Evolutionary conservation across 148 eudicot genomes (phyloP), one percentile per base, ranked within the genome.

Genomic region (Polygonum maritimum): DNA sequence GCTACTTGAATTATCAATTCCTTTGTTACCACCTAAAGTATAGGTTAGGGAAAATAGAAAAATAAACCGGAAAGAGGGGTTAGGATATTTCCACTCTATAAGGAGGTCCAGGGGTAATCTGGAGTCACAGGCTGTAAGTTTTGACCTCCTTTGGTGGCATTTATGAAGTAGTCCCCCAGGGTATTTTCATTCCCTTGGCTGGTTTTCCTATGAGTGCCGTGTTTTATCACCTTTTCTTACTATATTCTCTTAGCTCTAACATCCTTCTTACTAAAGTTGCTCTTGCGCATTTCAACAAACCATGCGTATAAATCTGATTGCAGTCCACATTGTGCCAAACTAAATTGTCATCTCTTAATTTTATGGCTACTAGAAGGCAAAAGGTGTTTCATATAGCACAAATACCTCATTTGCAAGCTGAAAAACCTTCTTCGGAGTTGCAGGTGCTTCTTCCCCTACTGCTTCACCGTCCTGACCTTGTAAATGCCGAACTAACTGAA

Each of bases 391-490:
- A 35, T 75, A 39, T 75, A 39, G 69, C 16, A 74, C 49, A 72
- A 48, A 51, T 85, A 89, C 99, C 94, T 90, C 86, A 86, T 86
- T 92, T 77, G 89, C 82, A 54, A 96, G 86, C 87, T 89, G 97
- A 81, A 96, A 96, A 58, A 96, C 85, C 79, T 88, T 89, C 84
- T 86, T 92, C 19, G 99, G 99, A 19, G 98, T 92, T 58, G 95
- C 97, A 75, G 93, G 92, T 39, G 87, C 85, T 84, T 96, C 93
- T 84, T 89, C 93, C 48, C 99, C 94, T 76, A 76, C 89, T 49
- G 85, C 82, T 82, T 92, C 98, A 84, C 94, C 97, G 82, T 96
- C 97, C 81, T 91, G 98, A 82, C 85, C 84, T 81, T 88, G 98
- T 79, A 96, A 79, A 71, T 79, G 79, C 83, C 98, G 86, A 62